These are phyloP conservation scores for Rhododendron griersonianum DNA, from an alignment of 148 eudicot genomes.

Conservation along the genomic window DNA sequence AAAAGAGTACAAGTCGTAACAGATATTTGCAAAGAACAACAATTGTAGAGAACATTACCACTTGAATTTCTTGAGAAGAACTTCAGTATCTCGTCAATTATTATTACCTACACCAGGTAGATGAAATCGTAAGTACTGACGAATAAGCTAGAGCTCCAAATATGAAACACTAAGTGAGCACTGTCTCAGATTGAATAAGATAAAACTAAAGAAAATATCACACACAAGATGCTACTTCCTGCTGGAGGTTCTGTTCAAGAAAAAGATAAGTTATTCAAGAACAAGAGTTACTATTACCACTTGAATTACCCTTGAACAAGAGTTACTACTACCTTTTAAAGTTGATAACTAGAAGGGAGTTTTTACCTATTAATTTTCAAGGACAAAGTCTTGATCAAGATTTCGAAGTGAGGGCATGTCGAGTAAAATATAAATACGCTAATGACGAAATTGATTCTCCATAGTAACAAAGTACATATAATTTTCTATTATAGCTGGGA, in stretches of 20 bases:
- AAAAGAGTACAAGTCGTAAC: neutral
- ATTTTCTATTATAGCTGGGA: neutral
- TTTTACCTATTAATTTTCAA: neutral
- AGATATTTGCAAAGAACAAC: neutral
- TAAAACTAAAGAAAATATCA: neutral
- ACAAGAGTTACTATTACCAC: neutral
- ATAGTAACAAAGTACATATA: neutral
- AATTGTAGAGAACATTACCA: constrained; percentile 35
- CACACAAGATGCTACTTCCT: neutral
- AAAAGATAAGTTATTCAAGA: neutral
- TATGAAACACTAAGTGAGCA: neutral
- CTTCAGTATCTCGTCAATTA: constrained; percentile 91
- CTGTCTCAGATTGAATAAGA: neutral
- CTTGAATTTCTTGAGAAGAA: constrained; percentile 69
- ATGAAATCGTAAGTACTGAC: neutral
- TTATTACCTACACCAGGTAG: constrained; percentile 64
- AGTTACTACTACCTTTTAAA: neutral
- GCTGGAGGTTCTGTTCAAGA: neutral
- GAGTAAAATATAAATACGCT: neutral
- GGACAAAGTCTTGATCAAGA: neutral
- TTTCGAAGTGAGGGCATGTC: neutral
- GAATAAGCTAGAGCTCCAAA: neutral
- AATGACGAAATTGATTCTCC: neutral
- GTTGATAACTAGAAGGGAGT: neutral
- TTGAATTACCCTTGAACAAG: neutral